A percentile compares a stretch with the other conserved stretches of the same genome.
Evolutionary conservation across 257 asterid species (phyloP).

Genomic region (Handroanthus guayacan): DNA sequence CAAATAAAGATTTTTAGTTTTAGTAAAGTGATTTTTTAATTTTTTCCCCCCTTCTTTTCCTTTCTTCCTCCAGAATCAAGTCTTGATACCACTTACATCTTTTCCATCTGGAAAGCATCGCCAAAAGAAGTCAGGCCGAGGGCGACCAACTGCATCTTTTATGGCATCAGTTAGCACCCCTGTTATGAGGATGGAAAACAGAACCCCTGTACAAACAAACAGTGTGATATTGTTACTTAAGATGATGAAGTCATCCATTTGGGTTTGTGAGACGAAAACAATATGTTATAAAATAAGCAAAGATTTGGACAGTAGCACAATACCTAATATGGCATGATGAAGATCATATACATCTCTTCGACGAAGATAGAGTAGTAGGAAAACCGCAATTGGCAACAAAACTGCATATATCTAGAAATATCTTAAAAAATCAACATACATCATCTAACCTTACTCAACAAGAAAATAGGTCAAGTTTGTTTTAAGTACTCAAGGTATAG

Average conservation of each 20-base stretch:
- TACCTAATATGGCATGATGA: constrained; percentile 86
- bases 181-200: constrained; percentile 67
- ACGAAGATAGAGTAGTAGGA: constrained; percentile 69
- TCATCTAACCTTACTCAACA: constrained; percentile 27
- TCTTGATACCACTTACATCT: constrained; percentile 59
- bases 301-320: neutral
- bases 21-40: constrained; percentile 10
- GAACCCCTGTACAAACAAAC: constrained; percentile 54
- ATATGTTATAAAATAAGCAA: constrained; percentile 15
- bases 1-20: constrained; percentile 9
- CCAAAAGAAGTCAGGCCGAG: constrained; percentile 98
- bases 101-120: constrained; percentile 94
- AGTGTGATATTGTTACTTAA: constrained; percentile 5
- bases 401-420: constrained; percentile 61
- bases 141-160: constrained; percentile 87
- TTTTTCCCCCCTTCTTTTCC: too few relatives aligned
- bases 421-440: constrained; percentile 31
- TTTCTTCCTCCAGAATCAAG: neutral
- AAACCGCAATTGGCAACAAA: constrained; percentile 63
- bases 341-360: constrained; percentile 83
- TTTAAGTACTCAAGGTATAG: constrained; percentile 18
- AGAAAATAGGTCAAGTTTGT: neutral
- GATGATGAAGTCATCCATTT: neutral
- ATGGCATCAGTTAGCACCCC: constrained; percentile 73
- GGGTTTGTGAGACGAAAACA: neutral